A percentile compares a stretch with the other conserved stretches of the same genome.
These are phyloP conservation scores for Metschnikowia continentalis DNA, from an alignment of 805 yeast species.

Conservation along the genomic window DNA sequence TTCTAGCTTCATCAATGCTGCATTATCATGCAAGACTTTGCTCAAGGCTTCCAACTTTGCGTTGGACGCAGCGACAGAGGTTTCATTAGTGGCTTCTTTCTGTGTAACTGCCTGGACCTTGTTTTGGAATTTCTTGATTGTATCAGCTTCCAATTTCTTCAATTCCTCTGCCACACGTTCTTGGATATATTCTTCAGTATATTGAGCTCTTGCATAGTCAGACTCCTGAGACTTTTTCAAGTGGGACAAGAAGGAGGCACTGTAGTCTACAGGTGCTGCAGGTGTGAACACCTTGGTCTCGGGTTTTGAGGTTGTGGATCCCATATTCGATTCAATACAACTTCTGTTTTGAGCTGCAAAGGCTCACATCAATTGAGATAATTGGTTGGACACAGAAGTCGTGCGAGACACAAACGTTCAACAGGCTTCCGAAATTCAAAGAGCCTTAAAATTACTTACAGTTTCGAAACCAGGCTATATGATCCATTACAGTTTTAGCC, in stretches of 20 bases:
- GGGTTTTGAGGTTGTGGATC: conserved; percentile 56
- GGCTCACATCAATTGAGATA: background rate
- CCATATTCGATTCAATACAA: conserved; percentile 38
- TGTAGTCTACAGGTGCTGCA: conserved; percentile 62
- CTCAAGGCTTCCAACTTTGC: conserved; percentile 41
- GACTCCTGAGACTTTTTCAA: conserved; percentile 62
- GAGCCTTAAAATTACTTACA: background rate
- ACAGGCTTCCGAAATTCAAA: background rate
- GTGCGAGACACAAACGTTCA: conserved; percentile 3
- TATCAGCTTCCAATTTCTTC: conserved; percentile 48
- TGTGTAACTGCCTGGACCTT: conserved; percentile 43
- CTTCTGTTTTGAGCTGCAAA: conserved; percentile 1
- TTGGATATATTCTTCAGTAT: conserved; percentile 62
- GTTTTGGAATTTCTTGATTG: conserved; percentile 48
- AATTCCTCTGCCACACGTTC: conserved; percentile 59
- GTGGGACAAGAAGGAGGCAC: conserved; percentile 58
- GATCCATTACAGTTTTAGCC: background rate
- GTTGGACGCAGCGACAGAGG: conserved; percentile 30
- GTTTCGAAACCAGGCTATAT: background rate
- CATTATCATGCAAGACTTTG: conserved; percentile 31
- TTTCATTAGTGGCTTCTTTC: conserved; percentile 28
- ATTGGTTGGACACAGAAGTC: conserved; percentile 4
- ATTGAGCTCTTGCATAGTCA: conserved; percentile 67
- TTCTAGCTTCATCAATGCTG: conserved; percentile 29
- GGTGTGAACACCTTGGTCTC: conserved; percentile 67